Evolutionary conservation across 2,329 filamentous ascomycete genomes (phyloP).

Genomic region (Tolypocladium amazonense): DNA sequence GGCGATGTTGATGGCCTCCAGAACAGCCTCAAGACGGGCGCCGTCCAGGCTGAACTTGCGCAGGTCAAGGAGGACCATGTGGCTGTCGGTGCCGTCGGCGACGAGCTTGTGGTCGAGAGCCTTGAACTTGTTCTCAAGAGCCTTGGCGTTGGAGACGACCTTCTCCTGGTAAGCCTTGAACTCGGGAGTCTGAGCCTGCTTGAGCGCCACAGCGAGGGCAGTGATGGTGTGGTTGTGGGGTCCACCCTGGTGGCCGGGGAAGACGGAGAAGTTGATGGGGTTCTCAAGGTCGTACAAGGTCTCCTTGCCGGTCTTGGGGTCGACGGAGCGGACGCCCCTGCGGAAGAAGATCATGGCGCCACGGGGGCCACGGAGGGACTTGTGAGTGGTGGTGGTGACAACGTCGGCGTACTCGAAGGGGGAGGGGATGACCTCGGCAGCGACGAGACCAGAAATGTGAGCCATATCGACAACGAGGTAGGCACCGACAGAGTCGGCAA

Average conservation of each 20-base stretch:
- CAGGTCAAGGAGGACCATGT: slow-evolving; percentile 93
- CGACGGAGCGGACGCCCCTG: slow-evolving; percentile 83
- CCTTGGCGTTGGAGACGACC: slow-evolving; percentile 88
- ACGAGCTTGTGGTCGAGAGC: slow-evolving; percentile 87
- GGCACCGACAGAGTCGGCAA: slow-evolving; percentile 84
- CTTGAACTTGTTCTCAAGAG: slow-evolving; percentile 77
- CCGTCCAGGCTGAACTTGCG: slow-evolving; percentile 81
- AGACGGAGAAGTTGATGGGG: slow-evolving; percentile 97
- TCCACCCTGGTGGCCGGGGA: slow-evolving; percentile 96
- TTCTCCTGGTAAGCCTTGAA: slow-evolving; percentile 92
- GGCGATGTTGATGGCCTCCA: slow-evolving; percentile 97
- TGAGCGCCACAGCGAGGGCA: slow-evolving; percentile 84
- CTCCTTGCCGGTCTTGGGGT: slow-evolving; percentile 86
- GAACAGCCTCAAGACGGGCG: slow-evolving; percentile 87
- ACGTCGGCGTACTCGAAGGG: slow-evolving; percentile 91
- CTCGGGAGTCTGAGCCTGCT: slow-evolving; percentile 82
- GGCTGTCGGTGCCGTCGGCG: slow-evolving; percentile 90
- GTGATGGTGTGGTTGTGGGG: slow-evolving; percentile 99
- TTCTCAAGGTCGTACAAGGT: slow-evolving; percentile 86
- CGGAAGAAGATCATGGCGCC: slow-evolving; percentile 99
- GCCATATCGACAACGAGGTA: slow-evolving; percentile 98
- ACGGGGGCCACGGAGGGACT: slow-evolving; percentile 92
- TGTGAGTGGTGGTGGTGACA: slow-evolving; percentile 98
- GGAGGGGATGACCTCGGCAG: slow-evolving; percentile 83
- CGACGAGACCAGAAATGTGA: slow-evolving; percentile 93